phyloP scores from a whole-genome alignment of 306 rosid genomes.

The Hylodesmum podocarpum region DNA sequence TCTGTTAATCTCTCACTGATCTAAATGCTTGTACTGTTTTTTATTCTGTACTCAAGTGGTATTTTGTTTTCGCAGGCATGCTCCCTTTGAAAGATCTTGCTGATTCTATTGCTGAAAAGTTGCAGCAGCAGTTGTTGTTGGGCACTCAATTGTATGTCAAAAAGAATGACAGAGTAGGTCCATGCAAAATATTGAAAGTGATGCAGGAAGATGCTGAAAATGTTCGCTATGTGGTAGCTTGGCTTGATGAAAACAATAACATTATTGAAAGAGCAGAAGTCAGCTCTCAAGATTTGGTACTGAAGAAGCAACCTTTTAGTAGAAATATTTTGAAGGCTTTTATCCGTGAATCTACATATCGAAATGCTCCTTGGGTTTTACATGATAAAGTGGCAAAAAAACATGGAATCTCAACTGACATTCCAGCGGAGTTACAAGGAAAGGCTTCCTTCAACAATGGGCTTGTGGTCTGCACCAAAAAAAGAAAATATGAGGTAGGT shows the following conservation, averaged over 20 bases:
- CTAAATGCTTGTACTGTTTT: not conserved
- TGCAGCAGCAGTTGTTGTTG: constrained; percentile 58
- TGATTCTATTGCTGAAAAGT: constrained; percentile 58
- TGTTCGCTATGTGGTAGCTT: constrained; percentile 59
- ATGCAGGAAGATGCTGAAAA: constrained; percentile 45
- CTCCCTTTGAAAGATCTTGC: constrained; percentile 88
- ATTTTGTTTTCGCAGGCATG: constrained; percentile 57
- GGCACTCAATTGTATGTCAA: constrained; percentile 77
- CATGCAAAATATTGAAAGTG: constrained; percentile 72
- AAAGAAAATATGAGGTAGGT: constrained; percentile 54
- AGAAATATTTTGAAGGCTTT: constrained; percentile 74
- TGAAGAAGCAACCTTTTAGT: constrained; percentile 75
- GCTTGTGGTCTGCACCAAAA: constrained; percentile 62
- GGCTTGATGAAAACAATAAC: constrained; percentile 75
- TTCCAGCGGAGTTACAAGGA: constrained; percentile 66
- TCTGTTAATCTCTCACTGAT: not conserved
- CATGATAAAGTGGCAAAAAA: constrained; percentile 67
- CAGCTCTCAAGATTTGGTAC: constrained; percentile 51
- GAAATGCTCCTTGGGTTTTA: constrained; percentile 90
- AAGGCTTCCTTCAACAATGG: constrained; percentile 64
- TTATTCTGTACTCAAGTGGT: not conserved
- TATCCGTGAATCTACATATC: constrained; percentile 87
- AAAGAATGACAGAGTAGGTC: constrained; percentile 50
- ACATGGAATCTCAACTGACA: constrained; percentile 68
- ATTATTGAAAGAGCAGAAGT: constrained; percentile 48